Conservation (phyloP, 495 filamentous ascomycete genomes). For the Hypoxylon crocopeplum region DNA sequence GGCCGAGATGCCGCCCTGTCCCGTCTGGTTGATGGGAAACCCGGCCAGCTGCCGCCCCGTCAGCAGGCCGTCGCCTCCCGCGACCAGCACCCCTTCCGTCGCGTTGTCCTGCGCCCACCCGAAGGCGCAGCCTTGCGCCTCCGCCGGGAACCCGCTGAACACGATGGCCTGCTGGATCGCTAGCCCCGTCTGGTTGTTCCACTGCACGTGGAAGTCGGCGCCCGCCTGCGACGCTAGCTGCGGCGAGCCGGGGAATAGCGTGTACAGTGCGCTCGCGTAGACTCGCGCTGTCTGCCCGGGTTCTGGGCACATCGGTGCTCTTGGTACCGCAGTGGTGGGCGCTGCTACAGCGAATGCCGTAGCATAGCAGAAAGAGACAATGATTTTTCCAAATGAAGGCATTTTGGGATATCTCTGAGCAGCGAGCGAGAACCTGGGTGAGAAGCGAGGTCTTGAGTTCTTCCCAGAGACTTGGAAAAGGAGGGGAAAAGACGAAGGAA, state of each 20-base stretch:
- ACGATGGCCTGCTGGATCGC: conserved; percentile 6
- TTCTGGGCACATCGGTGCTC: not conserved
- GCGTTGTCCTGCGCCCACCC: conserved; percentile 23
- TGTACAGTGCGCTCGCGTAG: conserved; percentile 16
- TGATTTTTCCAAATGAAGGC: too few species aligned
- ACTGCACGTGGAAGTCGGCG: conserved; percentile 17
- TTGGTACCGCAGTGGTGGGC: not conserved
- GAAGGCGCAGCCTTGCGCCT: conserved; percentile 9
- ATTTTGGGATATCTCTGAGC: too few species aligned
- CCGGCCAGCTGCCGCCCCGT: conserved; percentile 10
- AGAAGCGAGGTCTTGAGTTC: too few species aligned
- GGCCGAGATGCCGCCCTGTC: conserved; percentile 1
- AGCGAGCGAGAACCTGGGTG: too few species aligned
- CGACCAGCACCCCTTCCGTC: conserved; percentile 1
- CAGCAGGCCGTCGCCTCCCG: conserved; percentile 10
- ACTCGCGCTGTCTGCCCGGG: not conserved
- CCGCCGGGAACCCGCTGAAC: conserved; percentile 10
- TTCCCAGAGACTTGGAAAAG: too few species aligned
- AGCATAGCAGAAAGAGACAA: too few species aligned
- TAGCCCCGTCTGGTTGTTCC: conserved; percentile 15
- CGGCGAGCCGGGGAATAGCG: not conserved
- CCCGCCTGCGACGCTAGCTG: not conserved
- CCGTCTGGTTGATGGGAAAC: not conserved
- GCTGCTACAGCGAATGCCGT: not conserved
- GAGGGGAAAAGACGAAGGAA: too few species aligned